Percentiles rank a stretch among this genome's conserved stretches.
These are phyloP conservation scores for Aspergillus alliaceus DNA, from an alignment of 2,329 filamentous ascomycete genomes.

Conservation along the genomic window DNA sequence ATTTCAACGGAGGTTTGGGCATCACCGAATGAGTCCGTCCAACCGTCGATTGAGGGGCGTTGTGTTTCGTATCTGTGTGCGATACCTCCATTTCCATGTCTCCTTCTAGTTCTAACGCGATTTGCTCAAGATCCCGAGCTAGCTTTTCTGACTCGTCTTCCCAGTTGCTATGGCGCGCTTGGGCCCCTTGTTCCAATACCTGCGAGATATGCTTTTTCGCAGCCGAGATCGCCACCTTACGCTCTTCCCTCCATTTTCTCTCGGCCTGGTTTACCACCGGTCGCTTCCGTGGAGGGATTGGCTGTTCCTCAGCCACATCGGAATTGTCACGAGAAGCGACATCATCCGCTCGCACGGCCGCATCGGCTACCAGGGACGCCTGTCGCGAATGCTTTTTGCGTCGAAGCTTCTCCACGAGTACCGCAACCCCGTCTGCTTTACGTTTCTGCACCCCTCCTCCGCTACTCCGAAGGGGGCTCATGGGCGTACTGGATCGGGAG, in stretches of 20 bases:
- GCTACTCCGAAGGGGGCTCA: constrained; percentile 25
- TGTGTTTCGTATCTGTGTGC: constrained; percentile 2
- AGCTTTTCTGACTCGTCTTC: constrained; percentile 45
- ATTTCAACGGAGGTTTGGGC: constrained; percentile 35
- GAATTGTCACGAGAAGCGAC: neutral
- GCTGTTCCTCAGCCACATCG: constrained; percentile 8
- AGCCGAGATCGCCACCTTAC: constrained; percentile 32
- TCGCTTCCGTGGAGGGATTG: constrained; percentile 33
- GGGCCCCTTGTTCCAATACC: constrained; percentile 37
- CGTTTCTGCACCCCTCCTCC: constrained; percentile 39
- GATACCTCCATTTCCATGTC: constrained; percentile 20
- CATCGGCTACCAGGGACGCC: constrained; percentile 33
- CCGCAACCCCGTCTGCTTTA: constrained; percentile 31
- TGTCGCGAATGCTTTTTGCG: constrained; percentile 34
- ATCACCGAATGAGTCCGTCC: constrained; percentile 11
- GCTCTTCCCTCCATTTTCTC: constrained; percentile 38
- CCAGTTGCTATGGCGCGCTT: constrained; percentile 39
- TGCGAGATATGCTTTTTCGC: constrained; percentile 36
- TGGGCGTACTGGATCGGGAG: constrained; percentile 30
- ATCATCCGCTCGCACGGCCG: constrained; percentile 20
- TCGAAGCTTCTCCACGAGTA: constrained; percentile 42
- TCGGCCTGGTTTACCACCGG: constrained; percentile 44
- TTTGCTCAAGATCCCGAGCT: constrained; percentile 42
- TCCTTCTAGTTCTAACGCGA: constrained; percentile 44
- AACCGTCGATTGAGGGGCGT: constrained; percentile 2